These are phyloP conservation scores for Pleurotus tuoliensis DNA, from an alignment of 768 basidiomycete species.

Conservation along the genomic window DNA sequence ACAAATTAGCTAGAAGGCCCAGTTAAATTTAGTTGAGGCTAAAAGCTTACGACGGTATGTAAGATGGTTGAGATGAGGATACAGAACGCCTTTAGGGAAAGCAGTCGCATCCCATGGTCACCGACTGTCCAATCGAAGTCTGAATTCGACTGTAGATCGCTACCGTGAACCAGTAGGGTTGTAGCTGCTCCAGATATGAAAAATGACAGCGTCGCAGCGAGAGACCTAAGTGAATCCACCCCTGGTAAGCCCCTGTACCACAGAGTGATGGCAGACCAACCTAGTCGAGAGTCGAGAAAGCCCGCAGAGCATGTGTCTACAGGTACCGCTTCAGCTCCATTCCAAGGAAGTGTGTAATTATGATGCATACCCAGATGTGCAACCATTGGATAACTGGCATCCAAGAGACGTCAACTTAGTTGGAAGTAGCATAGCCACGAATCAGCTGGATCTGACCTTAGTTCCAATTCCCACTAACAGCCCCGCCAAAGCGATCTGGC, in stretches of 20 bases:
- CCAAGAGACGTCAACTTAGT: constrained; percentile 7
- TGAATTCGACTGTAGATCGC: constrained; percentile 24
- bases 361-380: constrained; percentile 54
- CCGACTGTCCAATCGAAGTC: constrained; percentile 39
- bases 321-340: neutral
- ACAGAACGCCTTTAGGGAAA: constrained; percentile 36
- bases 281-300: constrained; percentile 52
- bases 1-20: neutral
- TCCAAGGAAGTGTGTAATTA: neutral
- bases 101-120: constrained; percentile 27
- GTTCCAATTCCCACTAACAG: constrained; percentile 56
- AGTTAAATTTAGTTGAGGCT: constrained; percentile 12
- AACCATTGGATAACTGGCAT: constrained; percentile 52
- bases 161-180: constrained; percentile 32
- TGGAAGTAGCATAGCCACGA: neutral
- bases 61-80: constrained; percentile 27
- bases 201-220: constrained; percentile 52
- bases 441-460: constrained; percentile 33
- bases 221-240: constrained; percentile 33
- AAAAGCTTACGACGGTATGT: constrained; percentile 26
- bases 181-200: constrained; percentile 46
- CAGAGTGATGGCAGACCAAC: constrained; percentile 21
- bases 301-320: constrained; percentile 63
- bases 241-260: constrained; percentile 8
- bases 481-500: constrained; percentile 40